These are phyloP conservation scores for Bruguiera sexangula DNA, from an alignment of 345 rosid species.

Conservation along the genomic window DNA sequence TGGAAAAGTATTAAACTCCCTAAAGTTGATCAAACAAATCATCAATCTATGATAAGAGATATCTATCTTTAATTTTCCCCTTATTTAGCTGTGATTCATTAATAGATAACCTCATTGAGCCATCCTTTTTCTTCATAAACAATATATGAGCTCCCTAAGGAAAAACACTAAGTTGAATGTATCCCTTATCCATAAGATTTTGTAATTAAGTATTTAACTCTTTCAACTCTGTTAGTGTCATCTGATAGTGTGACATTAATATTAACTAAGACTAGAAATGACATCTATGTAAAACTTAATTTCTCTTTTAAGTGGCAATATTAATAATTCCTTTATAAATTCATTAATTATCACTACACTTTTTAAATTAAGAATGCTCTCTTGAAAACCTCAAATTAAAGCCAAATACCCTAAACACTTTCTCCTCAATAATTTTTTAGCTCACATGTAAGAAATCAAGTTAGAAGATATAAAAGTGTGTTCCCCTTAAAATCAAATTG, in stretches of 20 bases:
- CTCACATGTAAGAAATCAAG: no score
- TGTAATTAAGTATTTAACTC: not conserved
- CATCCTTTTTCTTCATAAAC: constrained; percentile 14
- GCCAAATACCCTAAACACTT: no score
- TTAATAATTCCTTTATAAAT: not conserved
- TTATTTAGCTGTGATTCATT: not conserved
- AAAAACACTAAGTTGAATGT: not conserved
- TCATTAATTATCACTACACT: not conserved
- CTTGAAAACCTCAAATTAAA: not conserved
- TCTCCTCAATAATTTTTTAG: not conserved
- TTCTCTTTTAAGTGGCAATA: not conserved
- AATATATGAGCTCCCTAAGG: not conserved
- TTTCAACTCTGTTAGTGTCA: not conserved
- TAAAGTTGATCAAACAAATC: no score
- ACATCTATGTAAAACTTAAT: not conserved
- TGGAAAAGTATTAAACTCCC: no score
- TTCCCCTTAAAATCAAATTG: not conserved
- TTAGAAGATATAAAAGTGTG: not conserved
- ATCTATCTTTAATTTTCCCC: not conserved
- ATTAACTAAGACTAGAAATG: not conserved
- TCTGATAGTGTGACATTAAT: not conserved
- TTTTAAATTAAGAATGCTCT: not conserved
- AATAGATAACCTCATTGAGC: not conserved
- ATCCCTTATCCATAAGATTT: not conserved
- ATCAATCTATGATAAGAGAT: no score